Conservation (phyloP, 352 stramenopile genomes). For the Lagenidium sp. region DNA sequence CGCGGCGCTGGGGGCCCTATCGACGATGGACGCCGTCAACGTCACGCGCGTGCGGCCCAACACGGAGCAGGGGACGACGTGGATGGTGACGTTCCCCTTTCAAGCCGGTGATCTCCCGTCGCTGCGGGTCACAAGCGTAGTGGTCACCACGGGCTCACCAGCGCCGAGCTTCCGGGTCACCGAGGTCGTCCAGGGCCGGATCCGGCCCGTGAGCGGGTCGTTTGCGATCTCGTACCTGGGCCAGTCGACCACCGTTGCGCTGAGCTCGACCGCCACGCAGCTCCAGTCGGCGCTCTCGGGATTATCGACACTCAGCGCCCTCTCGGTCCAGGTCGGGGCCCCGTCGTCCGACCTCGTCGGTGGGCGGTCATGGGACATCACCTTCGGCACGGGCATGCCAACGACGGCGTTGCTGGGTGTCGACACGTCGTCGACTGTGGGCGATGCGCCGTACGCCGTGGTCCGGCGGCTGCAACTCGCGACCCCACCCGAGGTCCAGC, state of each 20-base stretch:
- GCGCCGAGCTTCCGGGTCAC: constrained; percentile 4
- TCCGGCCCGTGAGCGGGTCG: constrained; percentile 2
- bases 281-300: constrained; percentile 4
- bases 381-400: constrained; percentile 5
- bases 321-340: constrained; percentile 1
- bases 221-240: constrained; percentile 11
- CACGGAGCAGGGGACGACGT: constrained; percentile 17
- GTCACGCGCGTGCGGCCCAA: constrained; percentile 13
- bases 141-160: not conserved
- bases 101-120: constrained; percentile 14
- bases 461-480: constrained; percentile 3
- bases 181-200: constrained; percentile 2
- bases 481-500: constrained; percentile 19
- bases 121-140: constrained; percentile 5
- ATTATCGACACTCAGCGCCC: constrained; percentile 1
- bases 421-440: constrained; percentile 1
- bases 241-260: constrained; percentile 1
- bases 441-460: not conserved
- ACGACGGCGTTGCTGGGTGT: constrained; percentile 6
- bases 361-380: constrained; percentile 15
- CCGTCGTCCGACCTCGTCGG: constrained; percentile 7
- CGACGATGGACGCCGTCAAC: constrained; percentile 17
- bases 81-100: constrained; percentile 24
- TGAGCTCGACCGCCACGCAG: constrained; percentile 1
- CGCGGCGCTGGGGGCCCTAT: constrained; percentile 7